A percentile compares a stretch with the other conserved stretches of the same genome.
phyloP scores from a whole-genome alignment of 23 red algal species.

The Gracilariopsis chorda region DNA sequence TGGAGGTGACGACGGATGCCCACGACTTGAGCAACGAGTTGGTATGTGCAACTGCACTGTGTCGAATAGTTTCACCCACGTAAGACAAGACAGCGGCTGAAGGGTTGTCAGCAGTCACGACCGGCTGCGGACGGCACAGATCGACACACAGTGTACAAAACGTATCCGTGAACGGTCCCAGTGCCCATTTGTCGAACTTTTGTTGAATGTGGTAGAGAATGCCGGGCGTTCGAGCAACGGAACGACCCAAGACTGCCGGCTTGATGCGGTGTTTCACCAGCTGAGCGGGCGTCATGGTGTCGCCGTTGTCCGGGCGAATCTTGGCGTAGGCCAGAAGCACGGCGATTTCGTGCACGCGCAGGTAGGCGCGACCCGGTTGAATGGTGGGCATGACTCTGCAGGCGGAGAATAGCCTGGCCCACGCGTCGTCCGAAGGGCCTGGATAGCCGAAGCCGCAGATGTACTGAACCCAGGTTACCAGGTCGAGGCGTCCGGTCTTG shows the following conservation, averaged over 20 bases:
- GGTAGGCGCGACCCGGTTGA: neutral
- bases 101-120: neutral
- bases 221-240: slow-evolving; percentile 40
- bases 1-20: slow-evolving; percentile 11
- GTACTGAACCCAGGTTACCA: slow-evolving; percentile 60
- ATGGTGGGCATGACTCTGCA: slow-evolving; percentile 22
- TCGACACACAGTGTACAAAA: slow-evolving; percentile 31
- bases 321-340: slow-evolving; percentile 50
- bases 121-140: slow-evolving; percentile 4
- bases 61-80: slow-evolving; percentile 28
- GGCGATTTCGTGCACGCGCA: slow-evolving; percentile 57
- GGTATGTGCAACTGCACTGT: slow-evolving; percentile 37
- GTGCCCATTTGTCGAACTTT: slow-evolving; percentile 63
- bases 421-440: slow-evolving; percentile 25
- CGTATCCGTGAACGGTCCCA: slow-evolving; percentile 52
- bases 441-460: slow-evolving; percentile 57
- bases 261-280: slow-evolving; percentile 61
- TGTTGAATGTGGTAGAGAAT: slow-evolving; percentile 57
- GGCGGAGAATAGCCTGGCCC: slow-evolving; percentile 50
- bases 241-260: slow-evolving; percentile 48
- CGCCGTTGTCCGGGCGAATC: slow-evolving; percentile 41
- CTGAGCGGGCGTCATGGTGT: slow-evolving; percentile 47
- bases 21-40: slow-evolving; percentile 44
- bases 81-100: neutral
- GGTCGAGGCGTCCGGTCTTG: slow-evolving; percentile 44